A percentile compares a stretch with the other conserved stretches of the same genome.
Conservation (phyloP, 2,329 filamentous ascomycete species). For the Tothia fuscella region DNA sequence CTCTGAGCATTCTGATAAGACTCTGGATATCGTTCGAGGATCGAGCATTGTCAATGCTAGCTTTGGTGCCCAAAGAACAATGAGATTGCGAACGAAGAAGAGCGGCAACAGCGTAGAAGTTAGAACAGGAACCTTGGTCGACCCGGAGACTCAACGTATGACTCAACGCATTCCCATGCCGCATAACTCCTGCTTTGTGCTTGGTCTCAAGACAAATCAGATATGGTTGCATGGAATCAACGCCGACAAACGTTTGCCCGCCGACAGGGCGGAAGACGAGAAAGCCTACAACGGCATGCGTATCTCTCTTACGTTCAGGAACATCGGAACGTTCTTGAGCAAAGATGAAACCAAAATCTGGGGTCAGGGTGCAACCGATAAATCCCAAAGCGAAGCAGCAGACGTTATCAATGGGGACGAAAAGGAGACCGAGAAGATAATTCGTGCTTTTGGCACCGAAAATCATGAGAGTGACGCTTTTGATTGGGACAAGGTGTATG, state of each 20-base stretch:
- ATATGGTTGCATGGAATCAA: constrained; percentile 89
- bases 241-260: constrained; percentile 61
- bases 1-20: constrained; percentile 94
- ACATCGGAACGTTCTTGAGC: constrained; percentile 75
- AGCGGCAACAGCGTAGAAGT: neutral
- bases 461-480: constrained; percentile 57
- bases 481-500: constrained; percentile 66
- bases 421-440: constrained; percentile 52
- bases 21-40: constrained; percentile 69
- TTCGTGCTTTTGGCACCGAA: constrained; percentile 72
- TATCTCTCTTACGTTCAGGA: constrained; percentile 84
- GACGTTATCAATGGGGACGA: constrained; percentile 58
- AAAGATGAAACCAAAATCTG: constrained; percentile 58
- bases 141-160: constrained; percentile 35
- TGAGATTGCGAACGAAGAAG: constrained; percentile 73
- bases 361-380: constrained; percentile 77
- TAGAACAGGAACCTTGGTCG: constrained; percentile 8
- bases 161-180: constrained; percentile 62
- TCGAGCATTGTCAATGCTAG: constrained; percentile 89
- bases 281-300: constrained; percentile 61
- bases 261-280: constrained; percentile 59
- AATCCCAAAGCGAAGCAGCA: constrained; percentile 48
- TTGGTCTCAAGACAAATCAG: constrained; percentile 71
- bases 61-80: constrained; percentile 80
- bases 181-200: constrained; percentile 78